These are phyloP conservation scores for Penicillium odoratum DNA, from an alignment of 495 filamentous ascomycete species.

Conservation along the genomic window DNA sequence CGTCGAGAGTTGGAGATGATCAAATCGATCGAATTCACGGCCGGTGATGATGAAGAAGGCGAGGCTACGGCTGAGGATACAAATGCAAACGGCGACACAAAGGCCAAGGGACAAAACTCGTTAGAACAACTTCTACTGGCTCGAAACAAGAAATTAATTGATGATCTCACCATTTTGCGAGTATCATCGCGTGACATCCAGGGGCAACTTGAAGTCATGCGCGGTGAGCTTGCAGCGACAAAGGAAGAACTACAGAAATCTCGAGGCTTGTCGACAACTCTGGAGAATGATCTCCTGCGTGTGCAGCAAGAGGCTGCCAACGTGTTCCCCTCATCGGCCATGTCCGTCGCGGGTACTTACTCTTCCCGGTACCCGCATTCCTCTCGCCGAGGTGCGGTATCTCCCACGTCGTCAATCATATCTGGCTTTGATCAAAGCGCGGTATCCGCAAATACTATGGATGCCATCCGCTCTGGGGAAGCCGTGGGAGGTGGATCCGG, in stretches of 20 bases:
- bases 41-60: slow-evolving; percentile 77
- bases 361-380: slow-evolving; percentile 79
- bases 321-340: slow-evolving; percentile 78
- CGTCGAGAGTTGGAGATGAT: slow-evolving; percentile 94
- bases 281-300: slow-evolving; percentile 88
- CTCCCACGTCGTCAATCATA: slow-evolving; percentile 96
- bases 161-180: slow-evolving; percentile 87
- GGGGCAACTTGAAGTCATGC: slow-evolving; percentile 71
- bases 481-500: slow-evolving; percentile 80
- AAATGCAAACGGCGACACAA: slow-evolving; percentile 34
- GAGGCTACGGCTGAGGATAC: slow-evolving; percentile 30
- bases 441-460: slow-evolving; percentile 50
- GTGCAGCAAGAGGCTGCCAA: slow-evolving; percentile 84
- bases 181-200: slow-evolving; percentile 95
- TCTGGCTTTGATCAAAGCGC: slow-evolving; percentile 78
- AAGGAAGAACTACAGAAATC: slow-evolving; percentile 85
- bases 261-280: slow-evolving; percentile 77
- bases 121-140: slow-evolving; percentile 89
- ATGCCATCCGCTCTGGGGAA: slow-evolving; percentile 64
- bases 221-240: slow-evolving; percentile 79
- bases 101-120: slow-evolving; percentile 69
- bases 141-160: slow-evolving; percentile 92
- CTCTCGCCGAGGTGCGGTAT: slow-evolving; percentile 66
- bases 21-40: slow-evolving; percentile 94
- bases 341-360: slow-evolving; percentile 93